These are phyloP conservation scores for Saccharomycopsis guyanensis DNA, from an alignment of 805 yeast species.

Conservation along the genomic window DNA sequence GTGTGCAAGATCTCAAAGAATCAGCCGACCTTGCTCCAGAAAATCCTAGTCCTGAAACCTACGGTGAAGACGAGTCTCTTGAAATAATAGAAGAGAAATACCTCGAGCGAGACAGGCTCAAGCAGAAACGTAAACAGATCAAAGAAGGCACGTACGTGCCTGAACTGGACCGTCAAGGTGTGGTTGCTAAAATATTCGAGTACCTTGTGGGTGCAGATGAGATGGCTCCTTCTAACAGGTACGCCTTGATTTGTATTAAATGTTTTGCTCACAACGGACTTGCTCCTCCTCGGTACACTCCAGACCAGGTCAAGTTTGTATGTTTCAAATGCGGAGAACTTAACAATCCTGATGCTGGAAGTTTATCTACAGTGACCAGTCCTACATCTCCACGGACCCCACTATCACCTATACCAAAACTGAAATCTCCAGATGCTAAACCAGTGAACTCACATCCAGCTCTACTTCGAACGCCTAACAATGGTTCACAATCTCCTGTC, in stretches of 20 bases:
- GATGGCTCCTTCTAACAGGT: constrained; percentile 31
- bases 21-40: background rate
- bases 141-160: constrained; percentile 12
- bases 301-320: constrained; percentile 29
- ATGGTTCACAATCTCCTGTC: too few relatives aligned
- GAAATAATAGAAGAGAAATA: constrained; percentile 10
- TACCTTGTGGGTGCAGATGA: constrained; percentile 31
- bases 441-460: too few relatives aligned
- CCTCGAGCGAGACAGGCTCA: constrained; percentile 11
- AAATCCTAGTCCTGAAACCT: background rate
- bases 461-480: too few relatives aligned
- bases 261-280: constrained; percentile 40
- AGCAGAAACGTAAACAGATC: constrained; percentile 12
- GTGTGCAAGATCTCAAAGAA: constrained; percentile 14
- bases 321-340: constrained; percentile 34
- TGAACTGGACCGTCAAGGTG: constrained; percentile 4
- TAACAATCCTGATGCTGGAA: constrained; percentile 12
- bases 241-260: constrained; percentile 36
- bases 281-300: constrained; percentile 38
- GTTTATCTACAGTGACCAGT: too few relatives aligned
- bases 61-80: constrained; percentile 10
- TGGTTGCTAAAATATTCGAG: constrained; percentile 7
- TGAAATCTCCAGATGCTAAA: too few relatives aligned
- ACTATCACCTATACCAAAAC: too few relatives aligned
- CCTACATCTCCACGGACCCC: too few relatives aligned